These are phyloP conservation scores for Calonectria montana DNA, from an alignment of 2,329 filamentous ascomycete genomes.

Conservation along the genomic window DNA sequence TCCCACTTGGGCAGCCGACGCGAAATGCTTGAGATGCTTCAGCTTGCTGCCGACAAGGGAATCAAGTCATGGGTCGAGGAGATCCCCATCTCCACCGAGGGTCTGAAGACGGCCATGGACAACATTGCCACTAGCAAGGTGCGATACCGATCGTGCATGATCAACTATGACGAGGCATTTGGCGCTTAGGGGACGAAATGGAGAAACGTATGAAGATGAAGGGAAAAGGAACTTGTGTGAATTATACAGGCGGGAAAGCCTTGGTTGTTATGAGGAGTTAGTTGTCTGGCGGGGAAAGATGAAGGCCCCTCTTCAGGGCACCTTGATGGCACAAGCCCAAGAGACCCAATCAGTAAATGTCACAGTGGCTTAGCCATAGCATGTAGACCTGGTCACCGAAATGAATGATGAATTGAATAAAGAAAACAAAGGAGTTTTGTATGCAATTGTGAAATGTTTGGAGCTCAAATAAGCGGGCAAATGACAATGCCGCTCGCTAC, in stretches of 20 bases:
- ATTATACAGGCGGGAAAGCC: conserved; percentile 1
- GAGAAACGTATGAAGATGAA: conserved; percentile 7
- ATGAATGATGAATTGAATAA: conserved; percentile 19
- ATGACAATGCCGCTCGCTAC: background rate
- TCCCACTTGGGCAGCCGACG: conserved; percentile 77
- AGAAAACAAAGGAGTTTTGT: background rate
- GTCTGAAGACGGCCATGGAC: conserved; percentile 75
- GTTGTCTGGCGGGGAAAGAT: conserved; percentile 5
- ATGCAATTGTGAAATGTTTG: background rate
- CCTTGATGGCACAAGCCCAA: conserved; percentile 21
- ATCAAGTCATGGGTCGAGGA: conserved; percentile 78
- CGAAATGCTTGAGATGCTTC: conserved; percentile 79
- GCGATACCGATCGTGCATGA: conserved; percentile 80
- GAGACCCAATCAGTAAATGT: conserved; percentile 4
- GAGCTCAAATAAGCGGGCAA: background rate
- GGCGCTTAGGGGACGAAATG: conserved; percentile 52
- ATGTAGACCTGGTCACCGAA: background rate
- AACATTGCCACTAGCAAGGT: conserved; percentile 78
- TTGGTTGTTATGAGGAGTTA: conserved; percentile 13
- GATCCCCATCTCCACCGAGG: conserved; percentile 78
- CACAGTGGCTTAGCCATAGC: background rate
- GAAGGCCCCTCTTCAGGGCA: conserved; percentile 14
- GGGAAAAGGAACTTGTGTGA: background rate
- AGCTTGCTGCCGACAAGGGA: conserved; percentile 76
- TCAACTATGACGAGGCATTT: conserved; percentile 76